phyloP scores from a whole-genome alignment of 176 grass and related monocot genomes.

The Paspalum vaginatum region DNA sequence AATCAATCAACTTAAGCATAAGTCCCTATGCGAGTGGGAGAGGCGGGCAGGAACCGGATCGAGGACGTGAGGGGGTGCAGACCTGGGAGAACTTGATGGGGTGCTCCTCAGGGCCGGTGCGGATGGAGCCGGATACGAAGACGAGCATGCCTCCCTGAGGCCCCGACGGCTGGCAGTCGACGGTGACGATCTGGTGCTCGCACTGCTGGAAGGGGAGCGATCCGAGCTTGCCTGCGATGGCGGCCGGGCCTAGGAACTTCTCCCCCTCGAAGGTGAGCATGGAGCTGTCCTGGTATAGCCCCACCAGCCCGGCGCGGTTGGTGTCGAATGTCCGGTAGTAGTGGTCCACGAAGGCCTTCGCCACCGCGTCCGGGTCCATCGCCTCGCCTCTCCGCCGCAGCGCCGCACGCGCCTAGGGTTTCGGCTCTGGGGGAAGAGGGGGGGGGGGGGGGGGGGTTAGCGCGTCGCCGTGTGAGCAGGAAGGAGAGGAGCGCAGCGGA shows the following conservation, averaged over 20 bases:
- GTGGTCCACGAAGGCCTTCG: slow-evolving; percentile 85
- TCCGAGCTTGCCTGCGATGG: slow-evolving; percentile 64
- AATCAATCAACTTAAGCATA: not conserved
- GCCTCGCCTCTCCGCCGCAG: slow-evolving; percentile 1
- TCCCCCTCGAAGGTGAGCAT: slow-evolving; percentile 87
- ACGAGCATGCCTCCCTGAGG: slow-evolving; percentile 76
- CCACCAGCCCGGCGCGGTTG: slow-evolving; percentile 57
- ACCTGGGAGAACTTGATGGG: slow-evolving; percentile 94
- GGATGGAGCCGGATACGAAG: slow-evolving; percentile 77
- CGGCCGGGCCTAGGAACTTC: slow-evolving; percentile 51
- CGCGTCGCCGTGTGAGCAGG: not conserved
- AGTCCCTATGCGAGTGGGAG: not conserved
- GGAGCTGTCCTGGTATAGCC: slow-evolving; percentile 78
- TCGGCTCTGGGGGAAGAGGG: not conserved
- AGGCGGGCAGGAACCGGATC: not conserved
- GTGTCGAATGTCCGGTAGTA: slow-evolving; percentile 87
- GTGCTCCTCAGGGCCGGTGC: slow-evolving; percentile 51
- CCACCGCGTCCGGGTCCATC: slow-evolving; percentile 78
- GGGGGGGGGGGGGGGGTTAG: too few relatives aligned
- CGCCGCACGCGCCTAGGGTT: slow-evolving; percentile 45
- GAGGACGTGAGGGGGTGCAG: not conserved
- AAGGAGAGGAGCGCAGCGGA: not conserved
- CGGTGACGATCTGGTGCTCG: slow-evolving; percentile 65
- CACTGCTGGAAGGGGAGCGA: slow-evolving; percentile 77
- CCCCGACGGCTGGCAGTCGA: slow-evolving; percentile 84